A percentile compares a stretch with the other conserved stretches of the same genome.
phyloP scores from a whole-genome alignment of 2,329 filamentous ascomycete genomes.

The Scopulariopsis brevicaulis region DNA sequence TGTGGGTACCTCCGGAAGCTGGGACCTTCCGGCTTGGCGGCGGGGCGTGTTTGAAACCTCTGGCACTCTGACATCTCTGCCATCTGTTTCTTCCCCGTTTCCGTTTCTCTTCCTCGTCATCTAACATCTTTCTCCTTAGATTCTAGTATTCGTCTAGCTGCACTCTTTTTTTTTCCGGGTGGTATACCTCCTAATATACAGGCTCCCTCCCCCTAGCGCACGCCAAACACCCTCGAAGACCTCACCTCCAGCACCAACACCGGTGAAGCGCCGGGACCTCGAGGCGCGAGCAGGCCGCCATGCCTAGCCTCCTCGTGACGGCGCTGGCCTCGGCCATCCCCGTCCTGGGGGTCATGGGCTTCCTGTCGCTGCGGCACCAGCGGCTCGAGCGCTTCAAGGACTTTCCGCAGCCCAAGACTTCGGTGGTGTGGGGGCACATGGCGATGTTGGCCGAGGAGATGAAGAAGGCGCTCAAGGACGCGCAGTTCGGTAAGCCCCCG shows the following conservation, averaged over 20 bases:
- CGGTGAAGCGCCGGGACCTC: not conserved
- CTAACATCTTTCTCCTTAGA: not conserved
- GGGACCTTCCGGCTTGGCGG: not conserved
- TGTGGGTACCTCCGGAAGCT: not conserved
- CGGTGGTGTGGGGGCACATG: conserved; percentile 2
- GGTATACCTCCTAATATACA: not conserved
- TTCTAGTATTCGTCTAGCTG: not conserved
- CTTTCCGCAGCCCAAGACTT: conserved; percentile 3
- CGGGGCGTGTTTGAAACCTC: not conserved
- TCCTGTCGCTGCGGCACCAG: not conserved
- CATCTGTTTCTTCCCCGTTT: not conserved
- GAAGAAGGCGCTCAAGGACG: not conserved
- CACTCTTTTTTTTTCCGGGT: not conserved
- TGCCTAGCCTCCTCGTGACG: not conserved
- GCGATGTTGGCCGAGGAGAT: not conserved
- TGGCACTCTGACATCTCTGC: not conserved
- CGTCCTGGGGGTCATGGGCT: not conserved
- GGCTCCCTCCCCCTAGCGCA: not conserved
- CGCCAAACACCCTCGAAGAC: not conserved
- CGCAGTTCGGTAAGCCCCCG: conserved; percentile 2
- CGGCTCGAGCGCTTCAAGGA: conserved; percentile 3
- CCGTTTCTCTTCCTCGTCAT: not conserved
- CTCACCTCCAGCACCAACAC: not conserved
- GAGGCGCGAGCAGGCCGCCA: not conserved
- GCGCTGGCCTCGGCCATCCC: conserved; percentile 1